phyloP scores from a whole-genome alignment of 225 moss, liverwort and hornwort species.

The Pleurozium schreberi region DNA sequence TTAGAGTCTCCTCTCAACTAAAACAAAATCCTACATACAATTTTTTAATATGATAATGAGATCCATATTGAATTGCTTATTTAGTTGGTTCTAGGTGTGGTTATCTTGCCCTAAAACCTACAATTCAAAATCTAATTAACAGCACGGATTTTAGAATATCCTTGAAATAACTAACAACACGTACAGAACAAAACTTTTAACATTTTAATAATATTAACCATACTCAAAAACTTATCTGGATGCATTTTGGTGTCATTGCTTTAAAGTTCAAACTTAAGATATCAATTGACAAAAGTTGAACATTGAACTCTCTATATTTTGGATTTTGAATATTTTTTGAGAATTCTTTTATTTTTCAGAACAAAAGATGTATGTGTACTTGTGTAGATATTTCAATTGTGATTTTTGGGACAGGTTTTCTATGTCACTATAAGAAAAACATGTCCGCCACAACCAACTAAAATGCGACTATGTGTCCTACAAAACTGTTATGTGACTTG shows the following conservation, averaged over 20 bases:
- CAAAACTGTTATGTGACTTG: too few species aligned
- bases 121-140: background rate
- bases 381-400: too few species aligned
- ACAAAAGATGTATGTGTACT: too few species aligned
- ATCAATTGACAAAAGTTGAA: background rate
- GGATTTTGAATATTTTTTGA: background rate
- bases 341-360: background rate
- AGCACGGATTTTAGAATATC: accelerated
- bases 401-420: too few species aligned
- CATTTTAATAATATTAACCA: background rate
- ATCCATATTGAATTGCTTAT: accelerated
- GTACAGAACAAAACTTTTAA: too few species aligned
- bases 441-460: too few species aligned
- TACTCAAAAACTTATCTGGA: accelerated
- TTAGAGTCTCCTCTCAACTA: background rate
- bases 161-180: background rate
- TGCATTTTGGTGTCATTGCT: background rate
- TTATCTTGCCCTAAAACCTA: background rate
- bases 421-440: too few species aligned
- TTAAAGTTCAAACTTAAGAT: too few species aligned
- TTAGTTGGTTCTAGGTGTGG: background rate
- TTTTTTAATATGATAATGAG: background rate
- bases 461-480: too few species aligned
- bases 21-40: accelerated
- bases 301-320: background rate